Evolutionary conservation across 163 green algal genomes (phyloP).

Genomic region (Coccomyxa subellipsoidea): DNA sequence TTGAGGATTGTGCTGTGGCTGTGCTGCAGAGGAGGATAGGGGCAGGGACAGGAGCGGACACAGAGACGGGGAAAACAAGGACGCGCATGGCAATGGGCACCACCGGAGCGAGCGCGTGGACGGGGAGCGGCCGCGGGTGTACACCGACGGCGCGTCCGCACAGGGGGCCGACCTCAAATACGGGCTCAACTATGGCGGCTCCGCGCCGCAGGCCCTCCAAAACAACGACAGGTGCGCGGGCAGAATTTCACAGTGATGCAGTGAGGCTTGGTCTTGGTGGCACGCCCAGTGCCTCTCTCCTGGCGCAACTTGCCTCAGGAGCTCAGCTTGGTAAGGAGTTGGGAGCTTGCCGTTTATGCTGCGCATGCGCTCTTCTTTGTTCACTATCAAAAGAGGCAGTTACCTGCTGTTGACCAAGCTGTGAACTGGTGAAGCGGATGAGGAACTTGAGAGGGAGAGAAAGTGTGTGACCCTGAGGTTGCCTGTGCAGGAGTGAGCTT

Average conservation of each 20-base stretch:
- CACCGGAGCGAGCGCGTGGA: not conserved
- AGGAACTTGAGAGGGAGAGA: not conserved
- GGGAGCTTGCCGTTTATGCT: too few relatives aligned
- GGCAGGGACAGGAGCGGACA: not conserved
- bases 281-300: too few relatives aligned
- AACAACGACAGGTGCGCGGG: conserved; percentile 28
- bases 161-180: conserved; percentile 35
- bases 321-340: too few relatives aligned
- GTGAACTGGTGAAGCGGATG: too few relatives aligned
- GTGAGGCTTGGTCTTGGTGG: too few relatives aligned
- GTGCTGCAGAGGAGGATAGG: not conserved
- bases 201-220: conserved; percentile 27
- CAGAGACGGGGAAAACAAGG: not conserved
- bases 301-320: too few relatives aligned
- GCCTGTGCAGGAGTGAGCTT: conserved; percentile 24
- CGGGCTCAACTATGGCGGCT: conserved; percentile 36
- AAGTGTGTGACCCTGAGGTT: not conserved
- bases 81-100: not conserved
- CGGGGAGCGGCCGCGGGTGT: not conserved
- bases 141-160: conserved; percentile 38
- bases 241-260: too few relatives aligned
- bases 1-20: not conserved
- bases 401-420: too few relatives aligned
- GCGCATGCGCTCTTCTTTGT: too few relatives aligned
- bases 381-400: too few relatives aligned